phyloP scores from a whole-genome alignment of 1,139 yeast genomes.

The Hansenula lynferdii region DNA sequence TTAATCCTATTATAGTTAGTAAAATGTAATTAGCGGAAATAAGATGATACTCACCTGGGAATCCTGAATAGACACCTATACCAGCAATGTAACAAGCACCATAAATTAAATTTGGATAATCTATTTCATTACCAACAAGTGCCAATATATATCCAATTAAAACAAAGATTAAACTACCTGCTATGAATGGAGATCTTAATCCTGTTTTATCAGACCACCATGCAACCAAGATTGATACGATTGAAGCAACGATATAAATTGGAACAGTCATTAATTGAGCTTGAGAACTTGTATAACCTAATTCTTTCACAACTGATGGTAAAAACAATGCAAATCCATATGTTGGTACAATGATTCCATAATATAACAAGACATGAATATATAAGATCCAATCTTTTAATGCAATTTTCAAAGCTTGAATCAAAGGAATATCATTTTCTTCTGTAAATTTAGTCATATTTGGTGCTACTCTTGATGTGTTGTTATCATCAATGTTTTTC shows the following conservation, averaged over 20 bases:
- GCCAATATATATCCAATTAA: constrained; percentile 30
- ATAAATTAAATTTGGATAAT: background rate
- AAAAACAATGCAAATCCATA: constrained; percentile 15
- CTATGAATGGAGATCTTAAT: constrained; percentile 30
- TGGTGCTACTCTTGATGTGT: constrained; percentile 4
- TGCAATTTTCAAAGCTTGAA: constrained; percentile 8
- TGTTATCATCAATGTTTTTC: background rate
- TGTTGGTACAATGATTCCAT: constrained; percentile 14
- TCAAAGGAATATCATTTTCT: constrained; percentile 10
- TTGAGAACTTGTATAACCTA: constrained; percentile 27
- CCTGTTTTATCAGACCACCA: constrained; percentile 27
- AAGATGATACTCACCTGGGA: too few species aligned
- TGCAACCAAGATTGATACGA: constrained; percentile 27
- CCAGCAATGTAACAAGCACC: background rate
- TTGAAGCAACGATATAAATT: constrained; percentile 29
- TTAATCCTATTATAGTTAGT: too few species aligned
- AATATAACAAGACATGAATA: constrained; percentile 12
- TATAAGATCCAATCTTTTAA: constrained; percentile 18
- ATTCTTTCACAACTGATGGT: constrained; percentile 27
- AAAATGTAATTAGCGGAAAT: too few species aligned
- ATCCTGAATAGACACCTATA: background rate
- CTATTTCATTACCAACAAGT: constrained; percentile 18
- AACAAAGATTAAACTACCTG: constrained; percentile 24
- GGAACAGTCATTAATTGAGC: constrained; percentile 34
- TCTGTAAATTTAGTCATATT: constrained; percentile 9